A percentile compares a stretch with the other conserved stretches of the same genome.
Conservation (phyloP, 164 flowering plant genomes). For the Taxillus chinensis region DNA sequence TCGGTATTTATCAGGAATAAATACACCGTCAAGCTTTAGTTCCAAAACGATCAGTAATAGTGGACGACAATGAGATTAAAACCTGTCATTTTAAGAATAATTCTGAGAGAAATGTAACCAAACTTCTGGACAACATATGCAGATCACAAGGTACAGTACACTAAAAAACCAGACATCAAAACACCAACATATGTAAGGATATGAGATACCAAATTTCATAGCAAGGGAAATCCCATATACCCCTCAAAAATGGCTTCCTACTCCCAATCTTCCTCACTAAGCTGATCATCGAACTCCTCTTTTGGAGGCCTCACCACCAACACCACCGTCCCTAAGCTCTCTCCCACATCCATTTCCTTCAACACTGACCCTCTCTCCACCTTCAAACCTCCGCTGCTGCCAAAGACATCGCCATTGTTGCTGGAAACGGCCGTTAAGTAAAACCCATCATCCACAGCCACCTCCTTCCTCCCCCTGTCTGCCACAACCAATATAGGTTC, state of each 20-base stretch:
- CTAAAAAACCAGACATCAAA: too few relatives aligned
- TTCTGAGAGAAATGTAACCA: too few relatives aligned
- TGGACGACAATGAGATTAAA: too few relatives aligned
- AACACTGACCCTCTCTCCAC: slow-evolving; percentile 59
- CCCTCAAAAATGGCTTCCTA: slow-evolving; percentile 12
- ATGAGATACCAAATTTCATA: too few relatives aligned
- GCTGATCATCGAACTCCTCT: slow-evolving; percentile 47
- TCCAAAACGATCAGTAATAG: too few relatives aligned
- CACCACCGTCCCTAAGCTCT: slow-evolving; percentile 60
- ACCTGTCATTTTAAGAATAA: too few relatives aligned
- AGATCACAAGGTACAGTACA: too few relatives aligned
- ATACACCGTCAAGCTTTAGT: too few relatives aligned
- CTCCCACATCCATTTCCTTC: slow-evolving; percentile 44
- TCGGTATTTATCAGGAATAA: too few relatives aligned
- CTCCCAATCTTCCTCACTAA: slow-evolving; percentile 81
- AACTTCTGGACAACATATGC: too few relatives aligned
- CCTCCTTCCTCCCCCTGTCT: slow-evolving; percentile 49
- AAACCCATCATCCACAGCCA: slow-evolving; percentile 49
- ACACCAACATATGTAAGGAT: too few relatives aligned
- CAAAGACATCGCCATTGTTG: slow-evolving; percentile 18
- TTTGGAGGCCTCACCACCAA: slow-evolving; percentile 86
- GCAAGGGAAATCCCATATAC: neutral
- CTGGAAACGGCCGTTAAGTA: slow-evolving; percentile 32
- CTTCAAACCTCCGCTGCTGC: slow-evolving; percentile 25
- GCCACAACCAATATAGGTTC: slow-evolving; percentile 70